Evolutionary conservation across 2,329 filamentous ascomycete species (phyloP).

Genomic region (Drechslerella coelobrocha): DNA sequence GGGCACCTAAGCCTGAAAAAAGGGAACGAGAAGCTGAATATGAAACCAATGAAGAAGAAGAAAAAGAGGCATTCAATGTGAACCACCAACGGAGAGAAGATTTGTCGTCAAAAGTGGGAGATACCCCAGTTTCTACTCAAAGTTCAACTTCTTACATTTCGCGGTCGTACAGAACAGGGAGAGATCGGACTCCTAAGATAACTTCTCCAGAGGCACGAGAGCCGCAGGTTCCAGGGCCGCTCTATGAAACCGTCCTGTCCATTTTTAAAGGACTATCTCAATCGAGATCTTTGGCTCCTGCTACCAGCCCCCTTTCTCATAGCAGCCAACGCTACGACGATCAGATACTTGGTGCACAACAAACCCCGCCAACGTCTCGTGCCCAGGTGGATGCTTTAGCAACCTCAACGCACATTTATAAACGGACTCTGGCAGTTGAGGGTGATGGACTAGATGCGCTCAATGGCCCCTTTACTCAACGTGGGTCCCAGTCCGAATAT

Average conservation of each 20-base stretch:
- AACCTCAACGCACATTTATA: background rate
- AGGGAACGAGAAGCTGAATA: conserved; percentile 8
- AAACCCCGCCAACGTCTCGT: conserved; percentile 4
- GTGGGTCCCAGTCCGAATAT: background rate
- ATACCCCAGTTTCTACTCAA: conserved; percentile 16
- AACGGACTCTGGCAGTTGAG: conserved; percentile 11
- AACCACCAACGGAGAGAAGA: conserved; percentile 9
- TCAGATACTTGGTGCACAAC: background rate
- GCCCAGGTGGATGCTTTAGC: background rate
- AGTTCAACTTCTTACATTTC: conserved; percentile 39
- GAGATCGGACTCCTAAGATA: conserved; percentile 15
- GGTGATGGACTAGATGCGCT: conserved; percentile 28
- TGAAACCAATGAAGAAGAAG: conserved; percentile 9
- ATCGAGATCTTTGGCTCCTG: no score
- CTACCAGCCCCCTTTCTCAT: background rate
- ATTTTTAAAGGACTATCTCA: no score
- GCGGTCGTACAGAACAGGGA: conserved; percentile 23
- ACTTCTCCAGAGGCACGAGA: background rate
- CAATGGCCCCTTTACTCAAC: background rate
- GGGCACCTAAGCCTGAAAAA: background rate
- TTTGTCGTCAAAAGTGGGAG: conserved; percentile 35
- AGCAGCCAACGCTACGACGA: no score
- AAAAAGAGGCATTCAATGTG: background rate
- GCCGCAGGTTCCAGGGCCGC: background rate
- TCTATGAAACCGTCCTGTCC: background rate